These are phyloP conservation scores for Penicillium concentricum DNA, from an alignment of 2,329 filamentous ascomycete species.

Conservation along the genomic window DNA sequence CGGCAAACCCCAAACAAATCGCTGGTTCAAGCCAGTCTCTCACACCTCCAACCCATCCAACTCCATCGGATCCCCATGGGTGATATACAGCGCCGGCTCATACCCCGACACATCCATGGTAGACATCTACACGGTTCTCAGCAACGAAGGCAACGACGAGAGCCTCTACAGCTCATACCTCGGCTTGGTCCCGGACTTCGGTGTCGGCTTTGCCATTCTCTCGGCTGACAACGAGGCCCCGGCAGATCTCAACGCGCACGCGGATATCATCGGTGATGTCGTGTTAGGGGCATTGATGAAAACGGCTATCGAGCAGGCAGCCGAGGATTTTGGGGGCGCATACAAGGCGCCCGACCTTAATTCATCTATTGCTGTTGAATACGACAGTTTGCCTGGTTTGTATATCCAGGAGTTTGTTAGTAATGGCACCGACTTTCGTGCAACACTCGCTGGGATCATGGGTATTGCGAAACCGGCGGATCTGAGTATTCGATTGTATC, in stretches of 20 bases:
- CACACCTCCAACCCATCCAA: slow-evolving; percentile 17
- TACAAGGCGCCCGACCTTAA: neutral
- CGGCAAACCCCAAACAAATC: slow-evolving; percentile 31
- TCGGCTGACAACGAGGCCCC: neutral
- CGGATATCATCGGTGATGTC: neutral
- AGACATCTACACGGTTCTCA: neutral
- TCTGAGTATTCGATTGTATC: neutral
- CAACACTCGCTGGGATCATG: neutral
- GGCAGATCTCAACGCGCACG: neutral
- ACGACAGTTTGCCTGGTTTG: neutral
- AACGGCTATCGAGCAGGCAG: neutral
- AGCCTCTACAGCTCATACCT: neutral
- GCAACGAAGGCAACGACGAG: neutral
- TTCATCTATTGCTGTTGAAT: neutral
- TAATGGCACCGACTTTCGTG: neutral
- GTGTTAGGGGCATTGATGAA: neutral
- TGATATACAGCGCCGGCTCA: neutral
- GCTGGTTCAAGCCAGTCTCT: slow-evolving; percentile 44
- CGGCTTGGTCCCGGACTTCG: neutral
- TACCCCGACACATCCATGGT: neutral
- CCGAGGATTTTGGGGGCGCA: neutral
- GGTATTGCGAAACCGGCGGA: neutral
- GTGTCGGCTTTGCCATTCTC: neutral
- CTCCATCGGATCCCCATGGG: neutral
- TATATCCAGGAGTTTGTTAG: neutral